These are phyloP conservation scores for Penicillium hordei DNA, from an alignment of 2,329 filamentous ascomycete species.

Conservation along the genomic window DNA sequence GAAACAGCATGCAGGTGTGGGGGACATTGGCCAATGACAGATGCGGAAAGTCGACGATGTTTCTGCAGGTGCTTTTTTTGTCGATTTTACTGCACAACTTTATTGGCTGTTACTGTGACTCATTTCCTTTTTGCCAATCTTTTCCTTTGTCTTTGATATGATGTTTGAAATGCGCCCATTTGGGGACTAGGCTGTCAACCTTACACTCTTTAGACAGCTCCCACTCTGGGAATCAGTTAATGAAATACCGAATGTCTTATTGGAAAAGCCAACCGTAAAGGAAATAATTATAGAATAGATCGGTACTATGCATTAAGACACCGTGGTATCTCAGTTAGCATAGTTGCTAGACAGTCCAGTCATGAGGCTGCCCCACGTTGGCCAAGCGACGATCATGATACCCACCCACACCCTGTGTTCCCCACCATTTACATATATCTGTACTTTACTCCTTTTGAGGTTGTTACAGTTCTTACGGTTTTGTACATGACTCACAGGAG, in stretches of 20 bases:
- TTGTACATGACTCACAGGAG: constrained; percentile 7
- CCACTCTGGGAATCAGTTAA: not conserved
- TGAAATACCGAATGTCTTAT: not conserved
- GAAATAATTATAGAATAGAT: not conserved
- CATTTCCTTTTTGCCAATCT: not conserved
- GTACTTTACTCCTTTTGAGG: not conserved
- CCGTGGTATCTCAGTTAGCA: not conserved
- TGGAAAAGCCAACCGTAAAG: not conserved
- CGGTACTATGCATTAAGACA: not conserved
- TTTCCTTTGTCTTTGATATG: constrained; percentile 2
- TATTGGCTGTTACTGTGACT: constrained; percentile 10
- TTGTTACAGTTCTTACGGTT: not conserved
- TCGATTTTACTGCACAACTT: not conserved
- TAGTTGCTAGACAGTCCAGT: not conserved
- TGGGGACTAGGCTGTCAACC: constrained; percentile 1
- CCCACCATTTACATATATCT: not conserved
- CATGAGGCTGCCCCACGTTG: not conserved
- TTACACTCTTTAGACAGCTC: constrained; percentile 1
- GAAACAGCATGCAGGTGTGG: not conserved
- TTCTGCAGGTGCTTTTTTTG: constrained; percentile 2
- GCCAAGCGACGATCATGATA: not conserved
- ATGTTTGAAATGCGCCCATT: not conserved
- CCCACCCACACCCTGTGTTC: not conserved
- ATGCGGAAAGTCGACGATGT: constrained; percentile 3
- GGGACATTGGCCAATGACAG: constrained; percentile 6